Evolutionary conservation across 208 protist genomes (phyloP).

Genomic region (Leptomonas seymouri): DNA sequence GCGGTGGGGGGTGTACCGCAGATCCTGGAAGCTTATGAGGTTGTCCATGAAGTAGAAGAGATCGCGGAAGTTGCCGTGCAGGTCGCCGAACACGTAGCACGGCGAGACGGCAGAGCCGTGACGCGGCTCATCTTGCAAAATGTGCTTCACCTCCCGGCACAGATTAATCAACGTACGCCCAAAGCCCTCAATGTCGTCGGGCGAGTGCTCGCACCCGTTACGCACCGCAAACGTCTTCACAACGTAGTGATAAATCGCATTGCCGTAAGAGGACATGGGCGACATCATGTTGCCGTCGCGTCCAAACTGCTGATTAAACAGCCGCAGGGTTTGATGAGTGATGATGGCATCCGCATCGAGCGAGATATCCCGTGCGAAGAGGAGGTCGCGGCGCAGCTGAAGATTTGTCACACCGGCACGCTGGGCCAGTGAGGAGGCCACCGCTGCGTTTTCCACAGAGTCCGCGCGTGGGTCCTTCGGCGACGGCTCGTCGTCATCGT

Average conservation of each 20-base stretch:
- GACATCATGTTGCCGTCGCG: conserved; percentile 48
- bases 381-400: conserved; percentile 41
- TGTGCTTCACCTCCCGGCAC: conserved; percentile 70
- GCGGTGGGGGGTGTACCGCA: conserved; percentile 90
- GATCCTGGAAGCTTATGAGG: conserved; percentile 90
- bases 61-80: conserved; percentile 95
- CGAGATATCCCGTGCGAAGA: conserved; percentile 61
- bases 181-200: conserved; percentile 82
- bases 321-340: conserved; percentile 71
- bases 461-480: conserved; percentile 41
- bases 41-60: conserved; percentile 95
- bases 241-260: conserved; percentile 87
- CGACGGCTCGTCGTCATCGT: conserved; percentile 40
- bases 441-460: conserved; percentile 21
- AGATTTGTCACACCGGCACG: conserved; percentile 54
- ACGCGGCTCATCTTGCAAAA: conserved; percentile 73
- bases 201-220: conserved; percentile 80
- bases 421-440: conserved; percentile 40
- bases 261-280: conserved; percentile 74
- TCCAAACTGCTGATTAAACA: conserved; percentile 74
- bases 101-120: conserved; percentile 75
- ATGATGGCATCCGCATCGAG: conserved; percentile 85
- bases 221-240: conserved; percentile 83
- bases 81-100: conserved; percentile 95
- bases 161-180: conserved; percentile 82